A percentile compares a stretch with the other conserved stretches of the same genome.
Evolutionary conservation across 345 rosid genomes (phyloP).

Genomic region (Jatropha curcas): DNA sequence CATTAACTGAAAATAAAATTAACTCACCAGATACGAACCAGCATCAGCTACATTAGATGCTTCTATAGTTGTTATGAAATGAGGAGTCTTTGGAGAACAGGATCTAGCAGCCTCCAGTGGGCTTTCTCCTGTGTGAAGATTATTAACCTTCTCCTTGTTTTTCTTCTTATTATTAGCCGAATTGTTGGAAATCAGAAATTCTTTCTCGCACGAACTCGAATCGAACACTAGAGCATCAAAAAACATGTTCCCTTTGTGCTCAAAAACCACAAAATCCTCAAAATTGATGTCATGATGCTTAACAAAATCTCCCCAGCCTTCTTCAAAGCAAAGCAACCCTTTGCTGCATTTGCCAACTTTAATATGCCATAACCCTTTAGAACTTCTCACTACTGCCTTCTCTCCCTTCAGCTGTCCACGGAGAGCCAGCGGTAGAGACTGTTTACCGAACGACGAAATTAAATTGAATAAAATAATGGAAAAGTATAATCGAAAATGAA

Average conservation of each 20-base stretch:
- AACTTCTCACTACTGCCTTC: not conserved
- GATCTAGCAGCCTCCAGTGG: not conserved
- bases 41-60: not conserved
- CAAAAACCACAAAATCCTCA: slow-evolving; percentile 9
- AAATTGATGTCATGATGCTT: not conserved
- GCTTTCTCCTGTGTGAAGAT: not conserved
- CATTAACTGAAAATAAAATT: not conserved
- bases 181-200: not conserved
- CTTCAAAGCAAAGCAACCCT: not conserved
- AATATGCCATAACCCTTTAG: not conserved
- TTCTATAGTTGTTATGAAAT: not conserved
- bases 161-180: not conserved
- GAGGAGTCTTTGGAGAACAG: not conserved
- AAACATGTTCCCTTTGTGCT: not conserved
- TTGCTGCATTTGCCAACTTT: not conserved
- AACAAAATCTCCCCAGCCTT: slow-evolving; percentile 12
- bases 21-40: not conserved
- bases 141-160: not conserved
- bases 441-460: not conserved
- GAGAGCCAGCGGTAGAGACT: slow-evolving; percentile 1
- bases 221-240: not conserved
- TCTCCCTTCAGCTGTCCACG: not conserved
- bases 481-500: not conserved
- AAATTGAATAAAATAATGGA: no score
- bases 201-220: slow-evolving; percentile 9